These are phyloP conservation scores for Ophiostoma populinum DNA, from an alignment of 2,329 filamentous ascomycete species.

Conservation along the genomic window DNA sequence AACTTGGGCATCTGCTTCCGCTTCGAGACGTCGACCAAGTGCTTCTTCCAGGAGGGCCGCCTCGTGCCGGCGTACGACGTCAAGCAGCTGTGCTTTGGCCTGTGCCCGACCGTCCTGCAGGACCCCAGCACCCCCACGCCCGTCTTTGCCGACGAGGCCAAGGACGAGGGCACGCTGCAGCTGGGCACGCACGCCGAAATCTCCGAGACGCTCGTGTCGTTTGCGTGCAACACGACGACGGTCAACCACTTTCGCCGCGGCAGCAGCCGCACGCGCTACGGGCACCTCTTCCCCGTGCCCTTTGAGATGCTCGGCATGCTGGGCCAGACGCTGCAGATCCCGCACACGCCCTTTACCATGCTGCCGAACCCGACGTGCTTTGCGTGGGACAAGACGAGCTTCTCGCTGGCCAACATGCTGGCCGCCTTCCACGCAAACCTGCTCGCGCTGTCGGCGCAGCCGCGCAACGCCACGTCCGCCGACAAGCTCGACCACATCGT, in stretches of 20 bases:
- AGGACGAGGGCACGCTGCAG: conserved; percentile 26
- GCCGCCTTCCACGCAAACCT: conserved; percentile 7
- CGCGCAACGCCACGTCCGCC: background rate
- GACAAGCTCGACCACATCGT: background rate
- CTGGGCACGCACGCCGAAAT: conserved; percentile 32
- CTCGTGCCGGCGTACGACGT: conserved; percentile 35
- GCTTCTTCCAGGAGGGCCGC: conserved; percentile 28
- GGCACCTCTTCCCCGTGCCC: conserved; percentile 34
- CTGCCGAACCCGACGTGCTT: conserved; percentile 39
- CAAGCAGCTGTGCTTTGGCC: conserved; percentile 39
- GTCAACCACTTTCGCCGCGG: conserved; percentile 24
- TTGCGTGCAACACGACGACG: conserved; percentile 36
- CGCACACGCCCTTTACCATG: conserved; percentile 31
- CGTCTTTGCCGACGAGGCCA: conserved; percentile 22
- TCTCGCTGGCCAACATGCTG: conserved; percentile 26
- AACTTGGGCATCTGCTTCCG: conserved; percentile 38
- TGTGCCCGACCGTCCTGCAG: conserved; percentile 36
- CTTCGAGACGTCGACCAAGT: conserved; percentile 32
- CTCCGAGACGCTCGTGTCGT: conserved; percentile 31
- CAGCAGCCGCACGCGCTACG: conserved; percentile 21
- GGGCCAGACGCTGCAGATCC: conserved; percentile 30
- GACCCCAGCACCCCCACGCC: conserved; percentile 15
- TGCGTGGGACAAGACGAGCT: conserved; percentile 31
- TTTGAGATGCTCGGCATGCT: conserved; percentile 44
- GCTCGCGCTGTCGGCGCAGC: background rate